Conservation (phyloP, 305 asterid species). For the Withania somnifera region DNA sequence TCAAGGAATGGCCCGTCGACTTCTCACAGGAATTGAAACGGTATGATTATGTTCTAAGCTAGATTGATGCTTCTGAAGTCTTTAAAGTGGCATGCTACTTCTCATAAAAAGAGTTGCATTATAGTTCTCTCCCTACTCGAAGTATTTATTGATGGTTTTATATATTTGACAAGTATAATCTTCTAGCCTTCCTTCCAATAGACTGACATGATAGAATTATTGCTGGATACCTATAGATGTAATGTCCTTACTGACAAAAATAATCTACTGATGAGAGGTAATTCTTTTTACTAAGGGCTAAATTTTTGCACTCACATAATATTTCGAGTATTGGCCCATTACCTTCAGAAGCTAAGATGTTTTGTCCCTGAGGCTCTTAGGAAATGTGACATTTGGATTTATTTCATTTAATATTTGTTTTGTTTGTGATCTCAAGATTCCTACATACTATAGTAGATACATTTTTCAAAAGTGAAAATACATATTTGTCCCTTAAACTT, state of each 20-base stretch:
- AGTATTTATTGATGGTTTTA: background rate
- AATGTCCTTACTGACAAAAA: background rate
- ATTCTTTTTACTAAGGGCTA: background rate
- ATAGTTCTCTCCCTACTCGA: background rate
- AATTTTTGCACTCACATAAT: background rate
- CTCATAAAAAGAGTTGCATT: background rate
- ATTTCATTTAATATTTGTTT: background rate
- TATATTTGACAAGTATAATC: background rate
- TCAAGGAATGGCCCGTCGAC: slow-evolving; percentile 84
- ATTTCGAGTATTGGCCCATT: background rate
- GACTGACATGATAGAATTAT: background rate
- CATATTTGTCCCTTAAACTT: background rate
- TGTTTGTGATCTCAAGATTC: background rate
- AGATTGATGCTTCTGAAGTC: background rate
- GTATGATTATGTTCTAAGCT: slow-evolving; percentile 25
- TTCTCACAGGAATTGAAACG: slow-evolving; percentile 50
- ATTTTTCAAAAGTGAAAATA: background rate
- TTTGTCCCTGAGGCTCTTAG: background rate
- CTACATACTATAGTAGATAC: background rate
- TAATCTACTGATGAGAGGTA: background rate
- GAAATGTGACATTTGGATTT: background rate
- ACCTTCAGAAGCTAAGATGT: background rate
- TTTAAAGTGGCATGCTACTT: background rate
- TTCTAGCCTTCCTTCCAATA: background rate
- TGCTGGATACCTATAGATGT: background rate